Evolutionary conservation across 495 filamentous ascomycete species (phyloP).

Genomic region (Cryomyces minteri): DNA sequence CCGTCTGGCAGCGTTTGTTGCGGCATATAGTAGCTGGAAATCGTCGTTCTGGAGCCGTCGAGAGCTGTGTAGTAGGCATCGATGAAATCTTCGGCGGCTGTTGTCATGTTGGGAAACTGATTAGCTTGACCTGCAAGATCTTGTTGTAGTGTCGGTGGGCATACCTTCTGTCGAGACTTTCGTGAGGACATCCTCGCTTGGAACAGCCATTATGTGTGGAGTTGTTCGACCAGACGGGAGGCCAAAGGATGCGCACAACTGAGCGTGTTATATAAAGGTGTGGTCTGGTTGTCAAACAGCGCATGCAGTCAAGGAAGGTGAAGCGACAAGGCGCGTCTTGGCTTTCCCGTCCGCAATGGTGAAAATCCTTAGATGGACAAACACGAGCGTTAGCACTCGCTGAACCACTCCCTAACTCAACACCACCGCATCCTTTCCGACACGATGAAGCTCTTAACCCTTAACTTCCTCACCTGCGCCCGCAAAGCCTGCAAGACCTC

Average conservation of each 20-base stretch:
- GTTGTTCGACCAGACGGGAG: no score
- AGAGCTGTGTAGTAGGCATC: conserved; percentile 27
- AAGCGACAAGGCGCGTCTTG: no score
- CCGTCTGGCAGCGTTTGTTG: conserved; percentile 21
- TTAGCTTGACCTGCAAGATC: neutral
- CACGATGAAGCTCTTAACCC: conserved; percentile 91
- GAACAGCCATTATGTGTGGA: neutral
- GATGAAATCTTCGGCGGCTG: conserved; percentile 15
- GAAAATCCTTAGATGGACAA: no score
- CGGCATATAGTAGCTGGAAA: conserved; percentile 38
- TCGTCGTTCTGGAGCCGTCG: conserved; percentile 28
- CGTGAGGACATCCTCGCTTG: conserved; percentile 1
- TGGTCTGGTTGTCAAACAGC: no score
- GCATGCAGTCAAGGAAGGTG: no score
- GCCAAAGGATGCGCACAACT: no score
- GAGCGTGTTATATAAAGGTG: no score
- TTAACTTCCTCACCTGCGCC: conserved; percentile 94
- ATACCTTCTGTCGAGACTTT: conserved; percentile 2
- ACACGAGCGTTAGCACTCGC: no score
- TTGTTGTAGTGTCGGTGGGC: no score
- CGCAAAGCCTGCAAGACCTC: conserved; percentile 80
- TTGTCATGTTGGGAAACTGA: neutral
- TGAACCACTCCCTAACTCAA: no score
- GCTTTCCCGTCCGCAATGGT: no score
- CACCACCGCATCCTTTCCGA: no score